Evolutionary conservation across 2,329 filamentous ascomycete species (phyloP), one percentile per base, ranked within the genome.

Genomic region (Colletotrichum gigasporum): DNA sequence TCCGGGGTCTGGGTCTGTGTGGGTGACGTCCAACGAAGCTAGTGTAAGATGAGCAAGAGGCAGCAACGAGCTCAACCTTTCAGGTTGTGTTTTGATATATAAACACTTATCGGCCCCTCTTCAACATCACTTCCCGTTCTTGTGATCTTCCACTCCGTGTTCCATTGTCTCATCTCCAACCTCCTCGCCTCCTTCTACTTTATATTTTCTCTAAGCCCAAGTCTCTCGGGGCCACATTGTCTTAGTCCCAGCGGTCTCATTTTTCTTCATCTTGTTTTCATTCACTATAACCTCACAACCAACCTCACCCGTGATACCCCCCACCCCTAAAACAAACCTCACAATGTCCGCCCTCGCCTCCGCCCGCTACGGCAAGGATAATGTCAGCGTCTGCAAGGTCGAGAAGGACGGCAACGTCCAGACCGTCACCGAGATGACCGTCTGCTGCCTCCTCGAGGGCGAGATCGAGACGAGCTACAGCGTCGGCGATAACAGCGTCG

Each of bases 341-440:
- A 50, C 41, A 68, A 76, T 90, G 86, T 79, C 87, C 68, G 76
- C 78, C 70, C 78, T 90, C 65, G 82, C 85, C 65, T 81, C 87
- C 72, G 91, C 92, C 72, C 89, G 90, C 75, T 95, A 94, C 77
- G 92, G 92, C 82, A 95, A 99, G 88, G 96, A 98, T 87, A 98
- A 99, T 83, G 91, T 99, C 85, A 94, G 96, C 74, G 89, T 99
- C 73, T 97, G 91, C 88, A 99, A 99, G 81, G 94, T 97, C 73
- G 86, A 96, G 74, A 89, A 89, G 72, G 89, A 98, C 77, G 83
- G 88, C 75, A 83, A 88, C 72, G 91, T 91, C 16, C 95, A 99
- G 79, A 91, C 90, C 7, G 92, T 98, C 70, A 91, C 91, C 41
- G 96, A 99, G 80, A 96, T 97, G 91, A 97, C 94, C 39, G 92